These are phyloP conservation scores for Talaromyces sp. DNA, from an alignment of 2,329 filamentous ascomycete species.

Conservation along the genomic window DNA sequence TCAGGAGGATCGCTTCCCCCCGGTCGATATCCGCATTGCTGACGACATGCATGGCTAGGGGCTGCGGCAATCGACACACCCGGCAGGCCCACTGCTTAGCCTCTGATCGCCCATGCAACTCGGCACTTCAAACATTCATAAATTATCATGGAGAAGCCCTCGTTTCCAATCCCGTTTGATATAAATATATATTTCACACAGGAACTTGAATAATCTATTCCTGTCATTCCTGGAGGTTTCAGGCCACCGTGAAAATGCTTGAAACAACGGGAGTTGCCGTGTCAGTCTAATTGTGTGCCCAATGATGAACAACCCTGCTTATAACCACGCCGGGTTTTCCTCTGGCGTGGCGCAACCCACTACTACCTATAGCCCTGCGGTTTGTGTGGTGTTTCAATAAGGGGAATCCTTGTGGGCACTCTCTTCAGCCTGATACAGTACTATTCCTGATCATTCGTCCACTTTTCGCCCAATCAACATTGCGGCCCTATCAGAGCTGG, in stretches of 20 bases:
- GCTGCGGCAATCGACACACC: conserved; percentile 10
- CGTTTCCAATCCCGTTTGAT: not conserved
- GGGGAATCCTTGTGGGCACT: not conserved
- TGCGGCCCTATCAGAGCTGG: conserved; percentile 25
- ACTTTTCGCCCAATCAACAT: conserved; percentile 22
- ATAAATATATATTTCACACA: not conserved
- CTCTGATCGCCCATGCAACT: conserved; percentile 4
- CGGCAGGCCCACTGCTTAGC: conserved; percentile 4
- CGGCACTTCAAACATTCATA: not conserved
- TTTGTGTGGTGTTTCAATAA: not conserved
- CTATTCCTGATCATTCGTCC: conserved; percentile 23
- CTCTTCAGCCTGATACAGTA: conserved; percentile 16
- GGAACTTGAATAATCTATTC: not conserved
- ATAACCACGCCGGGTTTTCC: not conserved
- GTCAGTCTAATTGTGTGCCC: conserved; percentile 13
- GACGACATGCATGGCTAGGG: not conserved
- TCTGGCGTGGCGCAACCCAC: not conserved
- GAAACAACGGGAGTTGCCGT: conserved; percentile 9
- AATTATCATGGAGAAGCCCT: not conserved
- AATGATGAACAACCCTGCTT: conserved; percentile 9
- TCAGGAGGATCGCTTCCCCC: too few relatives aligned
- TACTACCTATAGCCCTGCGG: not conserved
- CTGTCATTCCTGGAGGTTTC: not conserved
- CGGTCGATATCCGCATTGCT: not conserved
- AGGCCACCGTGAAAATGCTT: conserved; percentile 3